Percentiles rank a stretch among this genome's conserved stretches.
Evolutionary conservation across 1,284 basidiomycete species (phyloP).

Genomic region (Cutaneotrichosporon daszewskae): DNA sequence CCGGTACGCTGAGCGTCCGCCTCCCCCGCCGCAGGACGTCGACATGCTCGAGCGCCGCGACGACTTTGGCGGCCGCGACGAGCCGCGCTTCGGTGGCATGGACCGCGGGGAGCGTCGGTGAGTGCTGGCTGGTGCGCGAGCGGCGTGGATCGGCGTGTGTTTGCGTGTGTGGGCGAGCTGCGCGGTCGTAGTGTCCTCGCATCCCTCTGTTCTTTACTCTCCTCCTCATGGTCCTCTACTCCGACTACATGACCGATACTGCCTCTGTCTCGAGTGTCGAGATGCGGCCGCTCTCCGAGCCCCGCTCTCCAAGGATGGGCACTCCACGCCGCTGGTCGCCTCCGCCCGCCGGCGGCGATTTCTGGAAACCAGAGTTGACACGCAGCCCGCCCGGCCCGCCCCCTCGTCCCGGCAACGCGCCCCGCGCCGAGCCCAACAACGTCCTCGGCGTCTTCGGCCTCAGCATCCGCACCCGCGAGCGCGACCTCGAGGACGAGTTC

Average conservation of each 20-base stretch:
- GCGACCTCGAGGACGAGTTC: constrained; percentile 92
- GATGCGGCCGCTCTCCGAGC: too few relatives aligned
- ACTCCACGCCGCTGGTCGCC: too few relatives aligned
- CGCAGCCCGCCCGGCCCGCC: constrained; percentile 6
- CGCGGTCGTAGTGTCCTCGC: background rate
- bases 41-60: constrained; percentile 11
- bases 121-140: background rate
- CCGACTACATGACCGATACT: too few relatives aligned
- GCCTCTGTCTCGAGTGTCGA: too few relatives aligned
- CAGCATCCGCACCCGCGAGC: constrained; percentile 87
- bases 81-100: background rate
- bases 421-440: constrained; percentile 65
- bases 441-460: constrained; percentile 95
- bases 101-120: constrained; percentile 4
- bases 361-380: background rate
- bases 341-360: too few relatives aligned
- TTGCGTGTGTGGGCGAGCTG: background rate
- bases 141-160: background rate
- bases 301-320: too few relatives aligned
- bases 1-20: constrained; percentile 13
- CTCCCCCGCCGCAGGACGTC: constrained; percentile 9
- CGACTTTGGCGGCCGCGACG: constrained; percentile 2
- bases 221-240: too few relatives aligned
- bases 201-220: background rate
- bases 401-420: constrained; percentile 22